Percentiles rank a stretch among this genome's conserved stretches.
These are phyloP conservation scores for Fusarium hostae DNA, from an alignment of 2,329 filamentous ascomycete genomes.

Conservation along the genomic window DNA sequence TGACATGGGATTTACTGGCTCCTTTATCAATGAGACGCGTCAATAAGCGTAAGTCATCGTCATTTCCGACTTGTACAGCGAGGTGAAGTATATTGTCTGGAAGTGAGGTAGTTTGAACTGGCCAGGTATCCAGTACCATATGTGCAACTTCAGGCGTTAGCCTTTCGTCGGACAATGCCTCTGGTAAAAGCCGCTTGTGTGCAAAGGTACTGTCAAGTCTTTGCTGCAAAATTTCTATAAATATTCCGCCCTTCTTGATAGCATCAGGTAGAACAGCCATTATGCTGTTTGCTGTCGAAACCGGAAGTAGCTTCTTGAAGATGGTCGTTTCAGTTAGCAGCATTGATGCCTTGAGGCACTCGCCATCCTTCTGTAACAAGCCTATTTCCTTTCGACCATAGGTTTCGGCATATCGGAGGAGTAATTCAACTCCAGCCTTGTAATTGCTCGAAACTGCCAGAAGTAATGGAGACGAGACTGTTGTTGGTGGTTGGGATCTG, in stretches of 20 bases:
- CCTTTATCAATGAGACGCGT: neutral
- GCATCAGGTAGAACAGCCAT: neutral
- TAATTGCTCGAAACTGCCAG: fast-evolving
- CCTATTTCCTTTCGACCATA: neutral
- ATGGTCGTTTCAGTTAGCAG: fast-evolving
- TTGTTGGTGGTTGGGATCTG: fast-evolving
- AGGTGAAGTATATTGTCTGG: neutral
- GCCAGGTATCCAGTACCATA: neutral
- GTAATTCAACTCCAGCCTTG: neutral
- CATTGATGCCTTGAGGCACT: neutral
- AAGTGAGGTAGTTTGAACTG: fast-evolving
- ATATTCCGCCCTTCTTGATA: fast-evolving
- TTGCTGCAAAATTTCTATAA: neutral
- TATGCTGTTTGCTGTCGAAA: neutral
- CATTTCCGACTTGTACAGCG: neutral
- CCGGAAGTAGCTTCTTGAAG: neutral
- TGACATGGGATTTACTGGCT: neutral
- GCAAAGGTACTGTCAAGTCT: neutral
- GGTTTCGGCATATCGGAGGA: fast-evolving
- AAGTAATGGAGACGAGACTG: neutral
- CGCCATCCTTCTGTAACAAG: fast-evolving
- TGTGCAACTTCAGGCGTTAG: fast-evolving
- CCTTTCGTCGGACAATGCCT: fast-evolving
- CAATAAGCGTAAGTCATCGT: fast-evolving
- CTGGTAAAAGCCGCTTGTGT: neutral